Conservation (phyloP, 2,329 filamentous ascomycete genomes). For the Elsinoe fawcettii region DNA sequence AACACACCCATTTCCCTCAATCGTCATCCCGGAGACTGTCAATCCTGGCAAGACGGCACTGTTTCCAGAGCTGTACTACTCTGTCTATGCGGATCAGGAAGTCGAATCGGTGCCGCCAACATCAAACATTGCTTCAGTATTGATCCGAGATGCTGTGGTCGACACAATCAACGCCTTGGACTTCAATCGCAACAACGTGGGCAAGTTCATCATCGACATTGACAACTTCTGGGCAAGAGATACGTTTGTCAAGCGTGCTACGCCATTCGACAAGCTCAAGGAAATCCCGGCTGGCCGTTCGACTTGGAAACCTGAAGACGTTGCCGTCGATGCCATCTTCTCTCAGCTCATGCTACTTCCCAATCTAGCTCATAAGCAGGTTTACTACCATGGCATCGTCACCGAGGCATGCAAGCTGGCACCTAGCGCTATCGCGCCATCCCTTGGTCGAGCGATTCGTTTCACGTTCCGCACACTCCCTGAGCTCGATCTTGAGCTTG, state of each 20-base stretch:
- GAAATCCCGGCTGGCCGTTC: conserved; percentile 57
- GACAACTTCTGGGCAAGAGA: conserved; percentile 88
- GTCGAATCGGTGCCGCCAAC: conserved; percentile 73
- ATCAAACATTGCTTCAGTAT: conserved; percentile 66
- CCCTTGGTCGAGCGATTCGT: conserved; percentile 83
- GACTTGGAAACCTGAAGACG: conserved; percentile 96
- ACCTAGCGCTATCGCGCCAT: conserved; percentile 91
- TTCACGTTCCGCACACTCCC: conserved; percentile 79
- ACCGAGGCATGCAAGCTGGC: conserved; percentile 95
- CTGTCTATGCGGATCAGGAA: conserved; percentile 81
- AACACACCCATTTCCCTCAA: conserved; percentile 70
- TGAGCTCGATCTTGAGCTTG: conserved; percentile 77
- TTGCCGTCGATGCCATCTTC: conserved; percentile 95
- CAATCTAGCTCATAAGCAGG: conserved; percentile 79
- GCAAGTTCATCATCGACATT: conserved; percentile 83
- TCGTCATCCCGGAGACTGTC: conserved; percentile 68
- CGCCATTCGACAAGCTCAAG: conserved; percentile 80
- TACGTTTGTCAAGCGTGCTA: conserved; percentile 90
- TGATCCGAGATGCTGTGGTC: conserved; percentile 76
- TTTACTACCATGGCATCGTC: conserved; percentile 92
- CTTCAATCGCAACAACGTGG: conserved; percentile 81
- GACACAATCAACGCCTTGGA: conserved; percentile 93
- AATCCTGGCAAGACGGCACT: conserved; percentile 65
- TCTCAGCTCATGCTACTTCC: conserved; percentile 89
- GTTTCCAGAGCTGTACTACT: conserved; percentile 90